Evolutionary conservation across 768 basidiomycete species (phyloP), one percentile per base, ranked within the genome.

Genomic region (Boletellus emodensis): DNA sequence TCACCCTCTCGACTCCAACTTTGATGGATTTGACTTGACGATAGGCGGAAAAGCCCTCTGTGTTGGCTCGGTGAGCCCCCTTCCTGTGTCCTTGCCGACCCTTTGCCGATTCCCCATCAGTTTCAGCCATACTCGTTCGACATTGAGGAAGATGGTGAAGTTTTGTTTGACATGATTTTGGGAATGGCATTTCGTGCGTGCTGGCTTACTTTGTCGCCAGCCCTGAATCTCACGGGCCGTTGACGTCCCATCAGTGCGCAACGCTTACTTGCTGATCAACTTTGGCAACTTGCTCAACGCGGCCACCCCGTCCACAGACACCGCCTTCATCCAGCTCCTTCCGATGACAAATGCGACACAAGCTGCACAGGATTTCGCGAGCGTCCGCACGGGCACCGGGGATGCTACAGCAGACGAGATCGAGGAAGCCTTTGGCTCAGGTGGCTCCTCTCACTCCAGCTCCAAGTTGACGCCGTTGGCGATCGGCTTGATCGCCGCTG

Each of bases 131-230:
- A 81, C 38, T 75, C 78, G 8, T 79, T 75, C 41, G 71, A 76
- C 43, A 71, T 76, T 26, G 72, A 64, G 26, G 13, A 48, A 2
- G 26, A 22, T 0, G 38, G 39, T 8, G 34, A 51, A 1, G 46
- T 56, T 24, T 13, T 49, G 36, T 87, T 75, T 54, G 85, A 87
- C 59, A 76, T 84, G 63, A 77, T 88, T 40, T 71, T 88, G 40
- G 87, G 87, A 48, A 87, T 87, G 83, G 75, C 79, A 9, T 87
- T 87, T 69, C 65, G 84, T 84, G 56, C 59, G 82, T 73, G 7
- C 22, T 46, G 0, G 1, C 13, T 18, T 56, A 57, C 15, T 24
- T 41, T 35, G 38, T 40, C 37, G 34, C 44, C 24, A 18, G 24
- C 35, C 35, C 10, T 33, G 28, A 15, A 24, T 55, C 42, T 50